Evolutionary conservation across 441 rosid species (phyloP), one percentile per base, ranked within the genome.

Genomic region (Erodium moschatum): DNA sequence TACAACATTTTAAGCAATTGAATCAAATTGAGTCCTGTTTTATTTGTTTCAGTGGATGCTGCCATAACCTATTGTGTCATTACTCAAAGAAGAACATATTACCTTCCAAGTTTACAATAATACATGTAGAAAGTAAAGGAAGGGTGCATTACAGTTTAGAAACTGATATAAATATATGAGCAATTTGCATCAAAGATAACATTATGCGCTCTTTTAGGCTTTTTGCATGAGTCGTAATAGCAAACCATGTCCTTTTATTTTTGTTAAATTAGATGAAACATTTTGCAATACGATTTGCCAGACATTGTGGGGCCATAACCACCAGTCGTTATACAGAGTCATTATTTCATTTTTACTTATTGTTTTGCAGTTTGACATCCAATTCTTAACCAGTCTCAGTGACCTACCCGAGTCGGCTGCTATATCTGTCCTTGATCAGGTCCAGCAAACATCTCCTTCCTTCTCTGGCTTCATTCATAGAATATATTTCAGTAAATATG

Each of bases 371-470:
- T 31, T 64, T 64, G 67, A 64, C 46, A 64, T 64, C 67, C 35
- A 64, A 64, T 64, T 31, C 21, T 31, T 64, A 64, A 31, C 67
- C 20, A 64, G 67, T 16, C 67, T 64, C 67, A 31, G 46, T 10
- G 48, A 33, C 20, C 67, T 64, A 64, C 67, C 67, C 8, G 46
- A 64, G 38, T 33, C 67, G 46, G 46, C 67, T 64, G 67, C 67
- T 18, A 64, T 64, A 64, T 64, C 42, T 35, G 46, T 64, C 48
- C 67, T 64, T 35, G 67, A 64, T 64, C 67, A 64, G 67, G 67
- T 64, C 46, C 40, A 7, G 46, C 24, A n/a, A 27, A 8, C 24
- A n/a, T 35, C 46, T 33, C 42, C 10, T 16, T 35, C 24, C 46
- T 64, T 64, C 20, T 64, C 9, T 64, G 42, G 19, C 66, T 60